Evolutionary conservation across 176 grass and related monocot genomes (phyloP).

Genomic region (Cenchrus purpureus): DNA sequence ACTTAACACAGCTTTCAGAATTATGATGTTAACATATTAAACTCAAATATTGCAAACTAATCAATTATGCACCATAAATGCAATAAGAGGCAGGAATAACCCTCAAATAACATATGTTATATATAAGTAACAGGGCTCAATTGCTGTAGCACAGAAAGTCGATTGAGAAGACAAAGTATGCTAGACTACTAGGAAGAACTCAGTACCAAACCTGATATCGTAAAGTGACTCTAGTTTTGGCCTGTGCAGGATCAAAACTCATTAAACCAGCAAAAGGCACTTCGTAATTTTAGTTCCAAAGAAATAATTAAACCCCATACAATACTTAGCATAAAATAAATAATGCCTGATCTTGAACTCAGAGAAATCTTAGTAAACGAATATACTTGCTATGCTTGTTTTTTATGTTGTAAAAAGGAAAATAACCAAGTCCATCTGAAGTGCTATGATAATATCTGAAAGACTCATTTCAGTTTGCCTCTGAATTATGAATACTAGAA

Average conservation of each 20-base stretch:
- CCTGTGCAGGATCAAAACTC: too few species aligned
- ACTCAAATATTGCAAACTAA: background rate
- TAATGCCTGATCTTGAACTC: too few species aligned
- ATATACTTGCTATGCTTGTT: background rate
- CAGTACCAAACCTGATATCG: background rate
- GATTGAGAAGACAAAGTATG: slow-evolving; percentile 1
- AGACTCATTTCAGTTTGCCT: too few species aligned
- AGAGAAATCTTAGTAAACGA: too few species aligned
- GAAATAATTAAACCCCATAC: too few species aligned
- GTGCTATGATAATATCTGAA: background rate
- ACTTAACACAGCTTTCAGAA: background rate
- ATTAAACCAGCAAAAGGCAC: too few species aligned
- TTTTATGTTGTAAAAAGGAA: slow-evolving; percentile 7
- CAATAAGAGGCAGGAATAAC: background rate
- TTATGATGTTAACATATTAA: background rate
- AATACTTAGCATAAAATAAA: too few species aligned
- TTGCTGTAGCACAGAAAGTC: background rate
- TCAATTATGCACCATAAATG: background rate
- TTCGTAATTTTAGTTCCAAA: too few species aligned
- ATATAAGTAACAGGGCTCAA: background rate
- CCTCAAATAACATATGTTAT: background rate
- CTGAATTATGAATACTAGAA: background rate
- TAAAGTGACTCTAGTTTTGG: background rate
- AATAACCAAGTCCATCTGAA: background rate
- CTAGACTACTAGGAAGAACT: background rate